Evolutionary conservation across 2,329 filamentous ascomycete genomes (phyloP), one percentile per base, ranked within the genome.

Genomic region (Talaromyces sp.): DNA sequence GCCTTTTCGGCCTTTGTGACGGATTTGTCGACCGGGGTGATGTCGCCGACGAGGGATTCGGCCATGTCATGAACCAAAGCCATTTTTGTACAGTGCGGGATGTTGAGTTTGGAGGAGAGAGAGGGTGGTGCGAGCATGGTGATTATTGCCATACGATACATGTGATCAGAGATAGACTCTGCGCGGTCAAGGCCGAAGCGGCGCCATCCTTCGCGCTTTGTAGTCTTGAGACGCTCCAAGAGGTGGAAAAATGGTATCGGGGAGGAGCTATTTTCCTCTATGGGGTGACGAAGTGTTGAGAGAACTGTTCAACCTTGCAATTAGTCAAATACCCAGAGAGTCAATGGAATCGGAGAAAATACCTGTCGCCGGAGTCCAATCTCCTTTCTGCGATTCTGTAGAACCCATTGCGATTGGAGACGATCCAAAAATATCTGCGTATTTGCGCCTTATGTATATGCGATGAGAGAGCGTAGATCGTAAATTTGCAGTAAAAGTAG

Each of bases 101-200:
- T 84, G 75, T 98, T 90, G 73, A 98, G 83, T 45, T 85, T 86
- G 0, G 87, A 80, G 2, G 88, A 84, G 11, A 97, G 86, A 1
- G 89, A 80, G 0, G 91, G 84, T 1, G 95, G 94, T 2, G 92
- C 93, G 69, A 97, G 87, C 89, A 99, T 91, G 69, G 92, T 93
- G 78, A 99, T 92, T 70, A 99, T 86, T 59, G 93, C 92, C 95
- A 99, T 99, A 80, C 95, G 93, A 81, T 98, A 99, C 95, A 99
- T 99, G 84, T 99, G 95, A 81, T 99, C 95, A 62, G 92, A 86
- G 74, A 99, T 97, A 1, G 92, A 96, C 79, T 99, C 95, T 76
- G 92, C 90, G 65, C 70, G 69, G 64, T 77, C 70, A 70, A 99
- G 92, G 45, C 88, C 88, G 75, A 97, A 97, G 43, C 95, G 87